phyloP scores from a whole-genome alignment of 306 rosid species.

The Malus orientalis region DNA sequence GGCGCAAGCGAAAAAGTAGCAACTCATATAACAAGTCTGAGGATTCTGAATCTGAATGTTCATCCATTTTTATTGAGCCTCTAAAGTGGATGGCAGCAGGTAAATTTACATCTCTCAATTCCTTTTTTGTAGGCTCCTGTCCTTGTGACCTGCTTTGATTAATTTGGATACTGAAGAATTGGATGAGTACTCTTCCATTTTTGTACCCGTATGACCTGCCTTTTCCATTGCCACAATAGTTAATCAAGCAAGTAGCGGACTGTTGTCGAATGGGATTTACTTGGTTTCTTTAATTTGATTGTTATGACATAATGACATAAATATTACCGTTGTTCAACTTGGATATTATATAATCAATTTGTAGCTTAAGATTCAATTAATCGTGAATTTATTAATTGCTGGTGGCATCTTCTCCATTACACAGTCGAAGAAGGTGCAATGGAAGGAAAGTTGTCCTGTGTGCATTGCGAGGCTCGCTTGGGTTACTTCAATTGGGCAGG shows the following conservation, averaged over 20 bases:
- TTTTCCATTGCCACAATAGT: not conserved
- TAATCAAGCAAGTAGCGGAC: not conserved
- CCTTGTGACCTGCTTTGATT: not conserved
- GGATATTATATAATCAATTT: not conserved
- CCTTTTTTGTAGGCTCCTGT: not conserved
- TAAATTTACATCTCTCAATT: conserved; percentile 15
- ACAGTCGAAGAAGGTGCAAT: conserved; percentile 90
- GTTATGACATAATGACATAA: not conserved
- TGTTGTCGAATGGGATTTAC: not conserved
- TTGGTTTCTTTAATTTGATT: not conserved
- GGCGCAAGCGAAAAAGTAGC: conserved; percentile 68
- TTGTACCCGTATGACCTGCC: not conserved
- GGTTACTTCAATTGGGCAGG: conserved; percentile 95
- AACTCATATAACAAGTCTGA: conserved; percentile 53
- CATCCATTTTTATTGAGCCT: conserved; percentile 91
- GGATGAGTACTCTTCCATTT: not conserved
- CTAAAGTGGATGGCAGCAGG: conserved; percentile 95
- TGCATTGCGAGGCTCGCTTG: conserved; percentile 85
- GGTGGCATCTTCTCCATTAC: conserved; percentile 2
- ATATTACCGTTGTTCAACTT: not conserved
- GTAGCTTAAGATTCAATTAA: not conserved
- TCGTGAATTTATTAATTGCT: not conserved
- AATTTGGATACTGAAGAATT: not conserved
- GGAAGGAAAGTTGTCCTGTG: conserved; percentile 86
- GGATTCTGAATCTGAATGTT: conserved; percentile 72